phyloP scores from a whole-genome alignment of 495 filamentous ascomycete genomes.

The Glarea lozoyensis region DNA sequence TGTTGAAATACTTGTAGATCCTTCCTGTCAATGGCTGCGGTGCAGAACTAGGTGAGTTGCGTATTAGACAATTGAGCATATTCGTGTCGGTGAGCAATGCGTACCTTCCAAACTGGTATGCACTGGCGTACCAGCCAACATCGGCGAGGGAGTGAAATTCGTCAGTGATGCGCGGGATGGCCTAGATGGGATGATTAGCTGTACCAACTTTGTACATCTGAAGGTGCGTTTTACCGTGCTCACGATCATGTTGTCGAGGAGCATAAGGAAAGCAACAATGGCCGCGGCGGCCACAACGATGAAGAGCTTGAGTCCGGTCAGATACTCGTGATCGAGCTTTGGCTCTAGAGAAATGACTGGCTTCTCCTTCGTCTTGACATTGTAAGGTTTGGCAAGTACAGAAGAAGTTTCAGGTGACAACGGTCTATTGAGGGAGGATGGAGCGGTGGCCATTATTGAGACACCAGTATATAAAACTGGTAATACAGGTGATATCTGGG shows the following conservation, averaged over 20 bases:
- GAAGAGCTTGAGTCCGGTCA: conserved; percentile 19
- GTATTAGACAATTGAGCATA: neutral
- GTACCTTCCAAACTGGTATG: conserved; percentile 33
- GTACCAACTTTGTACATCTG: neutral
- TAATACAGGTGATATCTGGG: no score
- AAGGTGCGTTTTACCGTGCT: conserved; percentile 30
- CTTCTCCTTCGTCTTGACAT: no score
- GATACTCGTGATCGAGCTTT: no score
- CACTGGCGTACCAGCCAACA: conserved; percentile 45
- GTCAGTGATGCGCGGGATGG: conserved; percentile 31
- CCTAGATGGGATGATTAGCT: conserved; percentile 6
- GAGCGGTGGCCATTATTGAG: no score
- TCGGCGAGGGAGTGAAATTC: conserved; percentile 30
- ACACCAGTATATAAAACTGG: no score
- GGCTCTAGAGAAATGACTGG: no score
- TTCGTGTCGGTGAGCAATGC: conserved; percentile 20
- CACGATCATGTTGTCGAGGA: conserved; percentile 39
- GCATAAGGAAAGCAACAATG: conserved; percentile 33
- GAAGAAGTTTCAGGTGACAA: no score
- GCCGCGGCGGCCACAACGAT: conserved; percentile 20
- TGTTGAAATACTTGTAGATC: conserved; percentile 33
- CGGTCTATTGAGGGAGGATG: no score
- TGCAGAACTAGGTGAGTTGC: conserved; percentile 21
- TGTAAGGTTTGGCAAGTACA: no score
- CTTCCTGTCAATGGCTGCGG: conserved; percentile 38